Percentiles rank a stretch among this genome's conserved stretches.
phyloP scores from a whole-genome alignment of 768 basidiomycete genomes.

The Kwoniella dejecticola region DNA sequence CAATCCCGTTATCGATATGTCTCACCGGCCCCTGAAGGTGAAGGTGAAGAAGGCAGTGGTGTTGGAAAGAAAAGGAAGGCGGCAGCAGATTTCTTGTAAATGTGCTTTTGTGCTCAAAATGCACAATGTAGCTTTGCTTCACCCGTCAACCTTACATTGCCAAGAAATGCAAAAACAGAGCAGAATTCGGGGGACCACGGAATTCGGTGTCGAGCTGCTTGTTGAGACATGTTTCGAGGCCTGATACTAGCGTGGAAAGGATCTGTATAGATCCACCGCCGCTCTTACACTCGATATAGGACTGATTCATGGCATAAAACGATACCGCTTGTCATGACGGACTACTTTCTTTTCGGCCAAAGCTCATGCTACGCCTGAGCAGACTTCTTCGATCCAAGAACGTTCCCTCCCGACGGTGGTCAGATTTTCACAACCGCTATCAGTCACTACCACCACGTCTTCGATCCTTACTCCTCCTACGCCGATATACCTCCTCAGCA shows the following conservation, averaged over 20 bases:
- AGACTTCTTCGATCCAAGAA: constrained; percentile 78
- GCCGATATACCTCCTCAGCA: constrained; percentile 69
- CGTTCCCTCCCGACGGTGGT: constrained; percentile 82
- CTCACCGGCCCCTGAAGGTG: constrained; percentile 40
- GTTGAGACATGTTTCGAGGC: no score
- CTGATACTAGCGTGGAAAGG: no score
- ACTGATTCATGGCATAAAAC: no score
- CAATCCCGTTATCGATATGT: constrained; percentile 51
- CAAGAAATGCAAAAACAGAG: no score
- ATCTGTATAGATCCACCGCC: no score
- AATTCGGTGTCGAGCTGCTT: no score
- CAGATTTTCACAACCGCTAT: constrained; percentile 74
- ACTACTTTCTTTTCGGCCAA: no score
- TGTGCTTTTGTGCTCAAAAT: not conserved
- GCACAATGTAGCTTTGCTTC: not conserved
- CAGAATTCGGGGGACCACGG: no score
- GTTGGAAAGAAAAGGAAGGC: constrained; percentile 50
- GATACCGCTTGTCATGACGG: no score
- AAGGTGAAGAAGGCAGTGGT: constrained; percentile 18
- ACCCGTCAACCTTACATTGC: no score
- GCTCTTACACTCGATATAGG: no score
- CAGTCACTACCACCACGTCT: constrained; percentile 80
- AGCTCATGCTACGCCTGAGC: constrained; percentile 62
- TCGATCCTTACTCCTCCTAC: constrained; percentile 95
- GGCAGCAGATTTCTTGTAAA: constrained; percentile 67